Evolutionary conservation across 371 early-diverging fungal genomes (phyloP), one percentile per base, ranked within the genome.

Genomic region (Mortierella sp.): DNA sequence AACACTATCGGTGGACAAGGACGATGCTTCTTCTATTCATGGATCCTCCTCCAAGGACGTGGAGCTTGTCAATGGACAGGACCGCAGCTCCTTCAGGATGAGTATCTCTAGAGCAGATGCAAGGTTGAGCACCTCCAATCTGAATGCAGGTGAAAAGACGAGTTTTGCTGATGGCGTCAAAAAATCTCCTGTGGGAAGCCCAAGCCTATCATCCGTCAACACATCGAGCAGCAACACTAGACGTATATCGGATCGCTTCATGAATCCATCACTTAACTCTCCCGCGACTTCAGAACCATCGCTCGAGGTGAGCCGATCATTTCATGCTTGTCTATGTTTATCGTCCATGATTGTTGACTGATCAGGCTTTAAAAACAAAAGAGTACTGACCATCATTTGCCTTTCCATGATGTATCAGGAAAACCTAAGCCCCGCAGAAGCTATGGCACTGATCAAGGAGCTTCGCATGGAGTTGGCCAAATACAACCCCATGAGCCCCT

Each of bases 381-480:
- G n/a, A n/a, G n/a, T n/a, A 1, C 21, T 46, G 24, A n/a, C 43
- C 12, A 16, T 19, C 43, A 24, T 26, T 24, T 26, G 50, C 1
- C 13, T 49, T 49, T 12, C 18, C 18, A 24, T 18, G 24, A 43
- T 45, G 9, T 24, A 21, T n/a, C 34, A 46, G 49, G 67, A 72
- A 13, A 55, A 42, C 55, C 42, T 72, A 58, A 64, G 38, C 21
- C 45, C 46, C 7, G 52, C 50, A 16, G 68, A 73, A 3, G 64
- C 74, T 10, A 31, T 46, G 16, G 24, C 50, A 2, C 41, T 73
- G 54, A 61, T 68, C 43, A 54, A 63, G 10, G 74, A 58, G 45
- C 53, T 73, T 21, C 68, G 74, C 34, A 24, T 60, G 31, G 74
- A 67, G 26, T 31, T 73, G 24, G 68, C 74, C 34, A 73, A 64